Evolutionary conservation across 2,329 filamentous ascomycete genomes (phyloP), one percentile per base, ranked within the genome.

Genomic region (Aspergillus fumigatus): DNA sequence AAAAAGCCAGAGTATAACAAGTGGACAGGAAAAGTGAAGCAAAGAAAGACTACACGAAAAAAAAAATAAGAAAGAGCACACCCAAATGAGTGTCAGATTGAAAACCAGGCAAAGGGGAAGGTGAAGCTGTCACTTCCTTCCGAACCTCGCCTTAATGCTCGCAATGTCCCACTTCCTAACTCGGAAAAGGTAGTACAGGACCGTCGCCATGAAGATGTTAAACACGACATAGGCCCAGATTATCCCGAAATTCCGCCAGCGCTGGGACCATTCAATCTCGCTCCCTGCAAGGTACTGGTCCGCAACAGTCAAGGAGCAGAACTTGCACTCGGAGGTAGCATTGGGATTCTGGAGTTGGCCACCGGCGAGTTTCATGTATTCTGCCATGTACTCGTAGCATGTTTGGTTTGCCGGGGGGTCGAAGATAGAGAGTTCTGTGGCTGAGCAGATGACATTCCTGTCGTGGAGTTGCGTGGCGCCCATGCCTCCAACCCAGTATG

Each of bases 171-270:
- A 70, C 25, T 54, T 62, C 55, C 62, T 67, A 17, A 71, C 67
- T 7, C 69, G 64, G 58, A 70, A 65, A 2, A 69, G 79, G 79
- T 69, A 71, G 32, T 54, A 80, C 62, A 48, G 79, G 21, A 62
- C 1, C 26, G 85, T 66, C 1, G 84, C 82, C 0, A 76, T 79
- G 27, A 69, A 71, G 9, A 84, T 67, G 65, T 87, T 86, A 65
- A 86, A 84, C 6, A 74, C 65, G 52, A 86, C 77, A 58, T 82
- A 88, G 0, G 75, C 79, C 77, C 82, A 86, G 49, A 86, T 70
- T 26, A 88, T 70, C 0, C 85, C 87, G 66, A 88, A 87, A 68
- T 90, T 87, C 56, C 86, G 79, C 86, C 87, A 90, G 11, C 84
- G 75, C 11, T 88, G 74, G 7, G 55, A 65, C 65, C 85, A 89